Base-by-base conservation (phyloP, 139 green algal species). In the Limnomonas spitsbergensis region DNA sequence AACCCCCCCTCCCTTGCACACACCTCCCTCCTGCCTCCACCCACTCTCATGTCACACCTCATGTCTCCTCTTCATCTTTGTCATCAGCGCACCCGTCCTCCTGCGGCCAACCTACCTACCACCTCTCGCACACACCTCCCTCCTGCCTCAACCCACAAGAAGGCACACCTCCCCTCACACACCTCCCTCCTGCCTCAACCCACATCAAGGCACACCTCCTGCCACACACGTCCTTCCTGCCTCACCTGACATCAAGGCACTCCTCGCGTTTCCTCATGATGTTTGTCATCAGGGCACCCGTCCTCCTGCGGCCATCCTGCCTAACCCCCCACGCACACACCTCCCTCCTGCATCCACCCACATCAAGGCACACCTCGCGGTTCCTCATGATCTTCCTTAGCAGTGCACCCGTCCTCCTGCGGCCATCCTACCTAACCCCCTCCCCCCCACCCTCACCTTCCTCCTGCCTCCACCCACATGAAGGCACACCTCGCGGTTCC, bases 301-400 rank as follows among this genome's bases (percentile, higher is more conserved):
- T 85, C 40, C 53, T 82, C 66, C 77, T 85, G 47, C 80, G 76
- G 76, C 38, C 72, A 20, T 54, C 40, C n/a, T n/a, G n/a, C n/a
- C n/a, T n/a, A n/a, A n/a, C n/a, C n/a, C n/a, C n/a, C n/a, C n/a
- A n/a, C n/a, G n/a, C n/a, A n/a, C n/a, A n/a, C n/a, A n/a, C n/a
- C n/a, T n/a, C n/a, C n/a, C 47, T 61, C 20, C 47, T 29, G 14
- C 14, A 14, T 20, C 14, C 20, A 61, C 20, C 14, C 47, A 61
- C 47, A 14, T 61, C 20, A 14, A 61, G 47, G 47, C 47, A 61
- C 47, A 61, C 47, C 20, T 61, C 47, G 20, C 47, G 47, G 14
- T 61, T 61, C 47, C 47, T n/a, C n/a, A n/a, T n/a, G n/a, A n/a
- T n/a, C n/a, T n/a, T n/a, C n/a, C n/a, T n/a, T n/a, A n/a, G n/a